Evolutionary conservation across 1,284 basidiomycete species (phyloP), one percentile per base, ranked within the genome.

Genomic region (Filobasidium uniguttulatum): DNA sequence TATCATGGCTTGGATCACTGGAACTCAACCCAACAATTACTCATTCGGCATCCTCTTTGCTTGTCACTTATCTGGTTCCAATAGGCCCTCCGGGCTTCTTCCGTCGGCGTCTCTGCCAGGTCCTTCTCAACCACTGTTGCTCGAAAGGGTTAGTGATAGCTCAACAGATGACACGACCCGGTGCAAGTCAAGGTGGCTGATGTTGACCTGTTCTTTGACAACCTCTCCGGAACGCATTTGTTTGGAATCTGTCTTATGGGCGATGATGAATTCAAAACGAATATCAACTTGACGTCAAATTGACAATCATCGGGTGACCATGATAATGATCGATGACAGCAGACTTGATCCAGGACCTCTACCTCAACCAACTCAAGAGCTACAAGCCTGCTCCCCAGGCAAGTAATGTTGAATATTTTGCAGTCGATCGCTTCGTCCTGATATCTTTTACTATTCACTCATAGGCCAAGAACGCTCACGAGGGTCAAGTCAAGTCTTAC

Each of bases 341-440:
- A 93, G 90, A 94, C 74, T 74, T 93, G 62, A 76, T 96, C 52
- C 86, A 93, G 77, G 88, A 94, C 60, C 69, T 93, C 51, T 96
- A 96, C 73, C 63, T 96, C 60, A 81, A 77, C 64, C 84, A 93
- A 74, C 77, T 96, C 65, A 93, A 86, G 74, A 69, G 78, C 17
- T 96, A 91, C 81, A 93, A 89, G 75, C 68, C 74, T 30, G 69
- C 70, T 50, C 55, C 66, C 38, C 60, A 67, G 60, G 68, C 71
- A 46, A 47, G 68, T 65, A 19, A 7, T n/a, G 38, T 26, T n/a
- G 29, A 30, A 20, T 26, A 30, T 25, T 22, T 22, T 26, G 57
- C 50, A 48, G 10, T 49, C 37, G 53, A 36, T 23, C 43, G 29
- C 23, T 25, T 41, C 14, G 12, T 41, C 41, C 8, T 31, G 36